Conservation (phyloP, 768 basidiomycete species). For the Auriscalpium orientale region DNA sequence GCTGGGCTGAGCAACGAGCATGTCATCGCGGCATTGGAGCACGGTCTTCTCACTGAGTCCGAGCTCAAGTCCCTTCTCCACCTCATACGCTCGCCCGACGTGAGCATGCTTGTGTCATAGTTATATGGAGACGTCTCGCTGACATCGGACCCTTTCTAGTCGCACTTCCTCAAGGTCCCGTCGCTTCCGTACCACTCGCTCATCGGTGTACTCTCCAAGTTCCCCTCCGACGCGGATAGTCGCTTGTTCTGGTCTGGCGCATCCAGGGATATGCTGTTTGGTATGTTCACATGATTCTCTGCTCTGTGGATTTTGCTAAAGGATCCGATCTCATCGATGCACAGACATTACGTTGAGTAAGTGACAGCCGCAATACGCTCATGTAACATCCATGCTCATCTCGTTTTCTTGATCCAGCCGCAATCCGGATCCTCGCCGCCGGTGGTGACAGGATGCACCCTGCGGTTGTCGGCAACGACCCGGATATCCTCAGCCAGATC, state of each 20-base stretch:
- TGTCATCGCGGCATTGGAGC: conserved; percentile 52
- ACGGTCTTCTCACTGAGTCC: conserved; percentile 55
- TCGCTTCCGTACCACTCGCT: conserved; percentile 77
- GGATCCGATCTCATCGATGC: not conserved
- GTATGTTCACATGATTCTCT: conserved; percentile 30
- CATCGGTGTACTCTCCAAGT: conserved; percentile 66
- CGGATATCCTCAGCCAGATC: conserved; percentile 10
- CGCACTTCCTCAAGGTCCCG: conserved; percentile 82
- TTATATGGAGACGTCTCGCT: not conserved
- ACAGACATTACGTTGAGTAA: conserved; percentile 12
- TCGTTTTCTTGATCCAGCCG: conserved; percentile 7
- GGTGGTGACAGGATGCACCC: conserved; percentile 5
- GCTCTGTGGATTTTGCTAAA: not conserved
- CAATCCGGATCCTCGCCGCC: conserved; percentile 9
- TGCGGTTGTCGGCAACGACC: not conserved
- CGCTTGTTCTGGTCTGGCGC: conserved; percentile 64
- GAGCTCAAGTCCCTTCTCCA: conserved; percentile 62
- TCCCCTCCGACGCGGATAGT: conserved; percentile 70
- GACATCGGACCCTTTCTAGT: conserved; percentile 31
- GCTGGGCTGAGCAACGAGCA: conserved; percentile 52
- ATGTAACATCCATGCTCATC: not conserved
- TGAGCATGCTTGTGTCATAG: conserved; percentile 27
- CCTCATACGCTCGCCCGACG: conserved; percentile 72
- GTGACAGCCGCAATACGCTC: not conserved
- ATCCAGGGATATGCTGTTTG: conserved; percentile 60